These are phyloP conservation scores for Phellinidium pouzarii DNA, from an alignment of 1,284 basidiomycete genomes.

Conservation along the genomic window DNA sequence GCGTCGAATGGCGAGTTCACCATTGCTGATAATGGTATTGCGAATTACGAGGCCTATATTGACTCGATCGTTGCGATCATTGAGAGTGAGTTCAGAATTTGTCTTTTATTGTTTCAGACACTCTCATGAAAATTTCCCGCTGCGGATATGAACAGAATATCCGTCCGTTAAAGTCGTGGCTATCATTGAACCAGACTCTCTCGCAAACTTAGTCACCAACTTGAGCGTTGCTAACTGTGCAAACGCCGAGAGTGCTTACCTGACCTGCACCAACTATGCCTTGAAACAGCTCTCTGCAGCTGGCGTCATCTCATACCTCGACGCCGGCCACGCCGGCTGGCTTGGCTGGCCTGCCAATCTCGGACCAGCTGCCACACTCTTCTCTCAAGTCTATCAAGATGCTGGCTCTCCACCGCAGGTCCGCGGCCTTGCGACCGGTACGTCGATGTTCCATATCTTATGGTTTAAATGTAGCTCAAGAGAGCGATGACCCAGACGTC, in stretches of 20 bases:
- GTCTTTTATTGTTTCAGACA: background rate
- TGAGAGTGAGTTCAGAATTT: slow-evolving; percentile 35
- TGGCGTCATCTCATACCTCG: slow-evolving; percentile 54
- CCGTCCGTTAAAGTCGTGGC: slow-evolving; percentile 56
- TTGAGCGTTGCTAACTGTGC: slow-evolving; percentile 50
- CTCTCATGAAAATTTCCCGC: background rate
- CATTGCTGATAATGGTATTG: slow-evolving; percentile 48
- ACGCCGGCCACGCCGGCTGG: slow-evolving; percentile 64
- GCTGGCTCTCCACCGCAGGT: slow-evolving; percentile 47
- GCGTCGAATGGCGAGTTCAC: slow-evolving; percentile 62
- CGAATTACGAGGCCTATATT: slow-evolving; percentile 54
- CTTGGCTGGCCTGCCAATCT: slow-evolving; percentile 56
- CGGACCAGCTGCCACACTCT: slow-evolving; percentile 49
- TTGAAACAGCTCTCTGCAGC: slow-evolving; percentile 47
- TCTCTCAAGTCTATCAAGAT: slow-evolving; percentile 40
- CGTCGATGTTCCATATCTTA: slow-evolving; percentile 10
- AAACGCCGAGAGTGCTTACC: slow-evolving; percentile 46
- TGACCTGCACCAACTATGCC: slow-evolving; percentile 44
- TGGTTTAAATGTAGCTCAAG: background rate
- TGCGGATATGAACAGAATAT: slow-evolving; percentile 33
- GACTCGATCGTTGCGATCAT: slow-evolving; percentile 54
- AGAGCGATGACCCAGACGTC: slow-evolving; percentile 32
- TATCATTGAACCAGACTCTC: slow-evolving; percentile 58
- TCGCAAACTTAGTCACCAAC: slow-evolving; percentile 59
- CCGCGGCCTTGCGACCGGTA: slow-evolving; percentile 52